Evolutionary conservation across 306 rosid genomes (phyloP), one percentile per base, ranked within the genome.

Genomic region (Castanea mollissima): DNA sequence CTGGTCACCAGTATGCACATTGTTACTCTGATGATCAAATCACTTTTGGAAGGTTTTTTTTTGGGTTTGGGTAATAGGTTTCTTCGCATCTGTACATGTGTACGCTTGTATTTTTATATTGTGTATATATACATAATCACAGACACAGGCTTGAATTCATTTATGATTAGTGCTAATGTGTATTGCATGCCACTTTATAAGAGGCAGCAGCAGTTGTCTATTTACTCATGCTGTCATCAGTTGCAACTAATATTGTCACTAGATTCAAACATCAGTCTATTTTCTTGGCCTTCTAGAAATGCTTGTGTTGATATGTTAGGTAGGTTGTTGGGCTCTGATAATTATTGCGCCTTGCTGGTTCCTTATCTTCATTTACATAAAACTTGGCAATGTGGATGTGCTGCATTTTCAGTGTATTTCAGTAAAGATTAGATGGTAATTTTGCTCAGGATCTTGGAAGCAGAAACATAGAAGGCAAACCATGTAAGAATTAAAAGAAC

Each of bases 371-470:
- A 44, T 57, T 56, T 76, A 34, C 78, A 41, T 20, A 51, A 4
- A 51, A 56, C 56, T 74, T 21, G 29, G 44, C 54, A 19, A 74
- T 55, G 41, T 74, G 76, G 52, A 29, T 11, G 18, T 75, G 15
- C 73, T 76, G 14, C 25, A 46, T 75, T 71, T 69, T 65, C 51
- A 13, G 58, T 57, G 52, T 71, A 54, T 21, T 55, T 56, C 52
- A 55, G 74, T 65, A 71, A 74, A 60, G 49, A 72, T 65, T 71
- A 51, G 27, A 16, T 62, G 11, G 71, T 75, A 62, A 75, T 74
- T 83, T 49, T 83, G 57, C 41, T 62, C 68, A 44, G 72, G 81
- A 74, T 71, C 21, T 62, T 79, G 69, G 72, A 75, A 67, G 73
- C 76, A 71, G 83, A 69, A 79, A 54, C 18, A 19, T 74, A 38